These are phyloP conservation scores for Oryza meyeriana DNA, from an alignment of 176 grass and related monocot genomes.

Conservation along the genomic window DNA sequence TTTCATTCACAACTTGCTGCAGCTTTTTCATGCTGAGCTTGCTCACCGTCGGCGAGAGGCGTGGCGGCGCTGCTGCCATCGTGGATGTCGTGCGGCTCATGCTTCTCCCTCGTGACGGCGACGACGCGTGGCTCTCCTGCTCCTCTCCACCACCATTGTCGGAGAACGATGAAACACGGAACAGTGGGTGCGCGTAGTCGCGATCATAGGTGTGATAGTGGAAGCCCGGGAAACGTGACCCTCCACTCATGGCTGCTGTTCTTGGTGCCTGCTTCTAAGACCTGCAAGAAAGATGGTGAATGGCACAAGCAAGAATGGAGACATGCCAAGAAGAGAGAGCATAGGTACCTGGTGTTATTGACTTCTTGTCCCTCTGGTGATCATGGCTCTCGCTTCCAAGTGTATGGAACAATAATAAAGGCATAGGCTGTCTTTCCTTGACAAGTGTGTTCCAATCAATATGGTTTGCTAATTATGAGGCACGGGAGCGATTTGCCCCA, in stretches of 20 bases:
- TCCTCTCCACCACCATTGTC: constrained; percentile 37
- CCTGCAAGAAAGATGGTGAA: constrained; percentile 13
- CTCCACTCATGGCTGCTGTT: constrained; percentile 23
- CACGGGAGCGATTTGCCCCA: constrained; percentile 35
- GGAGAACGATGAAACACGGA: constrained; percentile 46
- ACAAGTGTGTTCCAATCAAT: constrained; percentile 7
- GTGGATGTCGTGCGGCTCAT: constrained; percentile 24
- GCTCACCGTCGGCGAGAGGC: constrained; percentile 31
- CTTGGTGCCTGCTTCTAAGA: not conserved
- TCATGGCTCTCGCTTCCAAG: not conserved
- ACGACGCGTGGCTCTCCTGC: not conserved
- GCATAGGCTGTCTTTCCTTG: constrained; percentile 5
- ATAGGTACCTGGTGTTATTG: not conserved
- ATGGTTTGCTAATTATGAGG: constrained; percentile 14
- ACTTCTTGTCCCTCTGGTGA: not conserved
- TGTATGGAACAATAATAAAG: constrained; percentile 21
- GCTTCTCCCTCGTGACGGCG: not conserved
- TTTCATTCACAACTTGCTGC: constrained; percentile 27
- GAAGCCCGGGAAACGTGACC: constrained; percentile 42
- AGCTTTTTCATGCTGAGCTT: constrained; percentile 53
- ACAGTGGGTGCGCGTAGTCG: constrained; percentile 23
- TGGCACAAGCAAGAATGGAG: not conserved
- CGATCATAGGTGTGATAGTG: constrained; percentile 18
- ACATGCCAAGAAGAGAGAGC: not conserved
- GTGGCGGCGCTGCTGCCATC: not conserved